phyloP scores from a whole-genome alignment of 1,284 basidiomycete species.

The Puccinia triticina region DNA sequence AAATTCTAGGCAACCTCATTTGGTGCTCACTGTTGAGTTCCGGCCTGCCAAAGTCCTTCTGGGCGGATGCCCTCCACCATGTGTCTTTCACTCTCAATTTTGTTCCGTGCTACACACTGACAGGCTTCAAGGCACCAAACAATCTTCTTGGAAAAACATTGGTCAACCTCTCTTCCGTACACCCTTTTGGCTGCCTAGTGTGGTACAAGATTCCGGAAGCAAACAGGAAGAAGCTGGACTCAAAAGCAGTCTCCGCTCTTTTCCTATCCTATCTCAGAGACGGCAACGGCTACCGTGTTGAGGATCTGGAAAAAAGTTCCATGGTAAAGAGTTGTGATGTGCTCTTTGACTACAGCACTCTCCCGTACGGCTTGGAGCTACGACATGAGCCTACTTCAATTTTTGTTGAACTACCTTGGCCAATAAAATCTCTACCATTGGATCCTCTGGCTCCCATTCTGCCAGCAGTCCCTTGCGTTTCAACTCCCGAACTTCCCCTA shows the following conservation, averaged over 20 bases:
- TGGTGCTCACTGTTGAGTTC: neutral
- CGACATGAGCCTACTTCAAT: neutral
- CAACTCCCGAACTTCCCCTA: no score
- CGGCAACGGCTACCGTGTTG: neutral
- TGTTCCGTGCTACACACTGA: neutral
- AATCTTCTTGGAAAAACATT: neutral
- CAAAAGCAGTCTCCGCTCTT: neutral
- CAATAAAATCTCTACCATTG: no score
- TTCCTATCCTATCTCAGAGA: neutral
- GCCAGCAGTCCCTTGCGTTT: no score
- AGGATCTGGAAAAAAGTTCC: neutral
- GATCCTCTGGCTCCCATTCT: no score
- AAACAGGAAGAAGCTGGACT: neutral
- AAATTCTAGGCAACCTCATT: neutral
- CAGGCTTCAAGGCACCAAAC: neutral
- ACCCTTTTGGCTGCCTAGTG: conserved; percentile 20
- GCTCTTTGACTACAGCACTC: neutral
- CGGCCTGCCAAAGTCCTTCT: neutral
- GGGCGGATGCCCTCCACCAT: conserved; percentile 14
- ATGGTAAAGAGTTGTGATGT: neutral
- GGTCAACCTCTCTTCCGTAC: neutral
- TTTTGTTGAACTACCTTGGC: neutral
- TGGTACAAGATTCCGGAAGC: conserved; percentile 18
- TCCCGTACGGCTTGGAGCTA: neutral
- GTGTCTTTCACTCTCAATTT: neutral